Conservation (phyloP, 176 grass and related monocot genomes). For the Zoysia pacifica region DNA sequence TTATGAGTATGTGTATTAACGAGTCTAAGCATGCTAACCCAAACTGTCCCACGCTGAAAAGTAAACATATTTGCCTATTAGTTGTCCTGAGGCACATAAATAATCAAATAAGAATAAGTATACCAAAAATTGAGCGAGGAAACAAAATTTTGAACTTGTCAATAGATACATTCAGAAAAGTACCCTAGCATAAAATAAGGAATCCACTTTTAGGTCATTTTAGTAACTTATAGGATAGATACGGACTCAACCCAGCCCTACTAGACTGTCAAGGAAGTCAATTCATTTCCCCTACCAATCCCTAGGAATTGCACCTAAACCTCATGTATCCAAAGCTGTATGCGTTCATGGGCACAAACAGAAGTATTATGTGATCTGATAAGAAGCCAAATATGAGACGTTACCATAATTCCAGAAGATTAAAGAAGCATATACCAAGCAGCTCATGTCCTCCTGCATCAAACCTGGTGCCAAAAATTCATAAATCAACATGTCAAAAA, state of each 20-base stretch:
- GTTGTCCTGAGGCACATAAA: not conserved
- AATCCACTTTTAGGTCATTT: constrained; percentile 9
- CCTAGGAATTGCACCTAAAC: not conserved
- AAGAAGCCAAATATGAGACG: constrained; percentile 8
- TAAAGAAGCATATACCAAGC: constrained; percentile 67
- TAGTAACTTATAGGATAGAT: not conserved
- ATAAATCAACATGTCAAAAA: constrained; percentile 24
- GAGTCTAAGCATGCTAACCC: constrained; percentile 73
- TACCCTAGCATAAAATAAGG: constrained; percentile 4
- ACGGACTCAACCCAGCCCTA: not conserved
- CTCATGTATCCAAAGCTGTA: not conserved
- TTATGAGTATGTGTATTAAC: constrained; percentile 54
- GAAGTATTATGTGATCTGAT: not conserved
- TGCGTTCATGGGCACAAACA: not conserved
- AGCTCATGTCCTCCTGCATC: constrained; percentile 79
- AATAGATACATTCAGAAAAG: not conserved
- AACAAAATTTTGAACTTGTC: not conserved
- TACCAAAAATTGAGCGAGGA: no score
- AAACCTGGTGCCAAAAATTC: constrained; percentile 56
- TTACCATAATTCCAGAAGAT: constrained; percentile 75
- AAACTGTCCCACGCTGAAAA: constrained; percentile 70
- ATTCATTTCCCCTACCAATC: not conserved
- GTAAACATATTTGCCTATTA: constrained; percentile 27
- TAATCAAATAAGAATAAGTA: constrained; percentile 7
- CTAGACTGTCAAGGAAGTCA: not conserved